phyloP scores from a whole-genome alignment of 768 basidiomycete species.

The Lentinula boryana region DNA sequence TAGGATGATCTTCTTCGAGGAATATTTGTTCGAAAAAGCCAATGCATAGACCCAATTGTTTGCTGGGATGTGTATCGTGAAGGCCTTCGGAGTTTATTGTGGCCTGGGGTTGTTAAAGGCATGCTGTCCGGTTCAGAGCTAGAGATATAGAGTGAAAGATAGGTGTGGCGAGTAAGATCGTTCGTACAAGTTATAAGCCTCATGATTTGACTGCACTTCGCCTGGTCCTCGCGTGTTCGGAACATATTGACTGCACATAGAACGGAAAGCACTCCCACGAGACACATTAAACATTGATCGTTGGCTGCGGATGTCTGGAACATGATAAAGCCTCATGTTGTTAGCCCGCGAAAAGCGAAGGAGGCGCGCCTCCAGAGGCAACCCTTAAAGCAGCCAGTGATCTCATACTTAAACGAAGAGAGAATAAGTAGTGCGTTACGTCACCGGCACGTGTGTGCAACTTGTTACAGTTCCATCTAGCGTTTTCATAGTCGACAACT shows the following conservation, averaged over 20 bases:
- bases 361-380: not conserved
- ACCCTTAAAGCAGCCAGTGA: not conserved
- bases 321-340: conserved; percentile 1
- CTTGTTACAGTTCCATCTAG: not conserved
- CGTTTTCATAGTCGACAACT: no score
- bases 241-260: not conserved
- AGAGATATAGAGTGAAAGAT: conserved; percentile 8
- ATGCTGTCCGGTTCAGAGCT: not conserved
- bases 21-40: conserved; percentile 73
- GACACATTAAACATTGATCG: not conserved
- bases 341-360: not conserved
- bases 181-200: not conserved
- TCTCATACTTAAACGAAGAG: not conserved
- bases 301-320: not conserved
- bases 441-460: not conserved
- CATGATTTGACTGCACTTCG: not conserved
- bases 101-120: conserved; percentile 19
- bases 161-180: not conserved
- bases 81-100: conserved; percentile 17
- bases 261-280: not conserved
- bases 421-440: not conserved
- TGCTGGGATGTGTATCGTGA: conserved; percentile 14
- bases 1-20: conserved; percentile 58
- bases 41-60: conserved; percentile 44
- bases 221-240: conserved; percentile 6